Evolutionary conservation across 768 basidiomycete species (phyloP).

Genomic region (Leccinum disarticulatum): DNA sequence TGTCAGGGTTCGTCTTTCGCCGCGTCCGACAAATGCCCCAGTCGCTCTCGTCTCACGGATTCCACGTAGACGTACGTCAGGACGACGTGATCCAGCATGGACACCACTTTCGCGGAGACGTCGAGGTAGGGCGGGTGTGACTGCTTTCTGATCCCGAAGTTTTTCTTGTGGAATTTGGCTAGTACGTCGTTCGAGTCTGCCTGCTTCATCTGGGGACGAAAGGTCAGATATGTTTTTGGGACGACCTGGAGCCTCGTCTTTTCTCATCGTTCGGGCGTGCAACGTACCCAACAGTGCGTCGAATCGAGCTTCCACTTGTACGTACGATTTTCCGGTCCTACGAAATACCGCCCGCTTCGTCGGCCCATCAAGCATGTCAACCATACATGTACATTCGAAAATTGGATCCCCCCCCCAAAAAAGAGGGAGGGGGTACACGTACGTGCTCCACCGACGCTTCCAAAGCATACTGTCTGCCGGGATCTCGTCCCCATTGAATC

Average conservation of each 20-base stretch:
- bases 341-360: slow-evolving; percentile 33
- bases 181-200: slow-evolving; percentile 12
- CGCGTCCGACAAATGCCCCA: slow-evolving; percentile 10
- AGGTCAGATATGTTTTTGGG: neutral
- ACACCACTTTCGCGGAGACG: slow-evolving; percentile 17
- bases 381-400: neutral
- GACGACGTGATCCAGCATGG: slow-evolving; percentile 30
- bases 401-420: neutral
- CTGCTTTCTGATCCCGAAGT: slow-evolving; percentile 21
- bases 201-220: slow-evolving; percentile 22
- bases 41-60: slow-evolving; percentile 25
- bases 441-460: slow-evolving; percentile 26
- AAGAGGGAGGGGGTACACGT: slow-evolving; percentile 1
- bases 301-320: slow-evolving; percentile 37
- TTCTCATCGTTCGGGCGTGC: slow-evolving; percentile 2
- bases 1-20: neutral
- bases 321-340: slow-evolving; percentile 32
- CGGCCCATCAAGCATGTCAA: neutral
- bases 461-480: slow-evolving; percentile 24
- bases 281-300: slow-evolving; percentile 25
- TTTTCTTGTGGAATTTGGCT: slow-evolving; percentile 27
- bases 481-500: slow-evolving; percentile 31
- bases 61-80: slow-evolving; percentile 30
- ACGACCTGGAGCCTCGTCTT: neutral
- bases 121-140: slow-evolving; percentile 28